These are phyloP conservation scores for Nemania bipapillata DNA, from an alignment of 2,329 filamentous ascomycete genomes.

Conservation along the genomic window DNA sequence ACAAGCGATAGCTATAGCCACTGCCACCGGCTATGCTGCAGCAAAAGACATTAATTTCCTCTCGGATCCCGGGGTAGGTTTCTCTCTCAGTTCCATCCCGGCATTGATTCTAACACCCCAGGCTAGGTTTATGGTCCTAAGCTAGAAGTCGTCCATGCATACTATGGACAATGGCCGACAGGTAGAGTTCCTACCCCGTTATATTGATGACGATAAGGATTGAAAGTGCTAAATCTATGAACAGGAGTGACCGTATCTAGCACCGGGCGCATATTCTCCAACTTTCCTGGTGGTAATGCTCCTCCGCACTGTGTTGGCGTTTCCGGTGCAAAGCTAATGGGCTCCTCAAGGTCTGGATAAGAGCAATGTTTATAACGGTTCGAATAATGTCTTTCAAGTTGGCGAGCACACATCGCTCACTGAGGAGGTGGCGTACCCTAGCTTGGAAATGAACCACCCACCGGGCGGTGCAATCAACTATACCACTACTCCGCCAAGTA, in stretches of 20 bases:
- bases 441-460: conserved; percentile 57
- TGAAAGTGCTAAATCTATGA: not conserved
- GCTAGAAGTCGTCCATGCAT: conserved; percentile 62
- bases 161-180: conserved; percentile 62
- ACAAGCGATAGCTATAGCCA: not conserved
- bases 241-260: conserved; percentile 61
- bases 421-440: conserved; percentile 44
- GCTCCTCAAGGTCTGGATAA: conserved; percentile 56
- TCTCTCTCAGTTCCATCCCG: not conserved
- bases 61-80: conserved; percentile 40
- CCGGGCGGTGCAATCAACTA: conserved; percentile 62
- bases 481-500: conserved; percentile 56
- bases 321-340: not conserved
- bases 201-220: not conserved
- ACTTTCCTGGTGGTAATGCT: conserved; percentile 56
- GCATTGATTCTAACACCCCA: not conserved
- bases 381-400: conserved; percentile 57
- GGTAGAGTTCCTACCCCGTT: conserved; percentile 38
- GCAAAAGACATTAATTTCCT: conserved; percentile 39
- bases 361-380: conserved; percentile 56
- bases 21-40: conserved; percentile 10
- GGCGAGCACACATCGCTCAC: conserved; percentile 48
- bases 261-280: conserved; percentile 62
- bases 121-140: conserved; percentile 52
- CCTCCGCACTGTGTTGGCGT: not conserved